Evolutionary conservation across 1,284 basidiomycete species (phyloP).

Genomic region (Moesziomyces antarcticus): DNA sequence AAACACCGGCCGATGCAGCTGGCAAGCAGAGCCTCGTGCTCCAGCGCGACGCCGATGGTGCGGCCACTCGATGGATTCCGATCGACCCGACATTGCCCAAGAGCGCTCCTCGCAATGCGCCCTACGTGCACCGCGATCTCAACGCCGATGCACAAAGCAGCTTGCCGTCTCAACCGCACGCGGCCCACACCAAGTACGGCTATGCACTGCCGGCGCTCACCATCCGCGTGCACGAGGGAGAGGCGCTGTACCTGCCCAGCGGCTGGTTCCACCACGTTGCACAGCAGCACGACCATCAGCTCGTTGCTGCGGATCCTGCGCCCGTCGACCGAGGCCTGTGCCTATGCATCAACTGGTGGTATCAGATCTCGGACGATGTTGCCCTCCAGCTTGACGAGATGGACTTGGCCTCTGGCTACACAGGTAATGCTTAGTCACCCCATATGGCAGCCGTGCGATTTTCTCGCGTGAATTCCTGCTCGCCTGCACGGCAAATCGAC

Average conservation of each 20-base stretch:
- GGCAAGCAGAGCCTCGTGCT: constrained; percentile 11
- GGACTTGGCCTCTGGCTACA: constrained; percentile 10
- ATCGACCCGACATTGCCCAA: constrained; percentile 52
- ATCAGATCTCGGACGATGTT: constrained; percentile 51
- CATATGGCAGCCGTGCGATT: background rate
- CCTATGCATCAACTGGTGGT: constrained; percentile 64
- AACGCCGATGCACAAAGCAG: background rate
- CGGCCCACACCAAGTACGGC: constrained; percentile 34
- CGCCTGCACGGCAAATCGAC: background rate
- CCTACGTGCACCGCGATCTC: constrained; percentile 38
- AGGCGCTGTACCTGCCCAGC: constrained; percentile 60
- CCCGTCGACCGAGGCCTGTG: constrained; percentile 44
- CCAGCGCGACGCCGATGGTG: constrained; percentile 7
- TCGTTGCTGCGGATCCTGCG: constrained; percentile 3
- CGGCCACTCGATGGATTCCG: constrained; percentile 59
- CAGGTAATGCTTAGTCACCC: background rate
- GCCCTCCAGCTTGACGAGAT: constrained; percentile 36
- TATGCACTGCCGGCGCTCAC: constrained; percentile 49
- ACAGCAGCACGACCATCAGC: constrained; percentile 51
- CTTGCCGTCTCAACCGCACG: constrained; percentile 5
- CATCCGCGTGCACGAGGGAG: constrained; percentile 54
- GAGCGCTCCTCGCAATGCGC: constrained; percentile 35
- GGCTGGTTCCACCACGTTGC: constrained; percentile 63
- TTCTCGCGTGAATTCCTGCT: background rate
- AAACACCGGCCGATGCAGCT: background rate